These are phyloP conservation scores for Sporopachydermia cereana DNA, from an alignment of 1,139 yeast species.

Conservation along the genomic window DNA sequence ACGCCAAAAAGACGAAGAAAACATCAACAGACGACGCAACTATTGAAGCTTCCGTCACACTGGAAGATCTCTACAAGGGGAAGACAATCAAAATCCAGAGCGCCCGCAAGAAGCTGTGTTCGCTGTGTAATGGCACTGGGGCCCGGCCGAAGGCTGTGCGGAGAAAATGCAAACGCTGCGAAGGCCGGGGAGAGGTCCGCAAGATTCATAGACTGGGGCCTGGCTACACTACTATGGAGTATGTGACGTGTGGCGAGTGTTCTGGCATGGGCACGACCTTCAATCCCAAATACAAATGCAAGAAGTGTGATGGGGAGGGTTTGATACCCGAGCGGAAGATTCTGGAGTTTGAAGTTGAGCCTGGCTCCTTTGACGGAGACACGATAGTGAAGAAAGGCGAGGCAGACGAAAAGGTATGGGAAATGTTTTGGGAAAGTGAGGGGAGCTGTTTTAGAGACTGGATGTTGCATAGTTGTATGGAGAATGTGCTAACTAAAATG, in stretches of 20 bases:
- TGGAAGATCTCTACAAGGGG: conserved; percentile 76
- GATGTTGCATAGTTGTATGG: no score
- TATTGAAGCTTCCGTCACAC: conserved; percentile 48
- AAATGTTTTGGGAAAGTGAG: not conserved
- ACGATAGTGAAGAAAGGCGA: conserved; percentile 50
- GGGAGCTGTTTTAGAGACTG: not conserved
- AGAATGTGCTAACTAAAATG: not conserved
- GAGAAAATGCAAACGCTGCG: conserved; percentile 52
- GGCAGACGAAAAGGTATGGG: conserved; percentile 44
- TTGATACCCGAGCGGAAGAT: conserved; percentile 57
- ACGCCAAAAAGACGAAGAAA: conserved; percentile 8
- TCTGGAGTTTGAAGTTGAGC: conserved; percentile 64
- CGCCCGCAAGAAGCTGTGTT: conserved; percentile 63
- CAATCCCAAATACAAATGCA: conserved; percentile 63
- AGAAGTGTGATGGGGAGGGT: conserved; percentile 58
- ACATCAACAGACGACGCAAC: conserved; percentile 53
- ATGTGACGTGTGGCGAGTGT: conserved; percentile 58
- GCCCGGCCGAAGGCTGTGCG: conserved; percentile 48
- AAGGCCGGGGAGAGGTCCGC: conserved; percentile 57
- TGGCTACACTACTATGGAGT: conserved; percentile 59
- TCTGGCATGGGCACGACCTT: conserved; percentile 57
- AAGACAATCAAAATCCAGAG: conserved; percentile 67
- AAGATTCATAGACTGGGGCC: conserved; percentile 61
- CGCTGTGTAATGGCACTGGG: conserved; percentile 65
- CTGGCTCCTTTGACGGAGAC: conserved; percentile 59